These are phyloP conservation scores for Boletus rex-veris DNA, from an alignment of 768 basidiomycete species.

Conservation along the genomic window DNA sequence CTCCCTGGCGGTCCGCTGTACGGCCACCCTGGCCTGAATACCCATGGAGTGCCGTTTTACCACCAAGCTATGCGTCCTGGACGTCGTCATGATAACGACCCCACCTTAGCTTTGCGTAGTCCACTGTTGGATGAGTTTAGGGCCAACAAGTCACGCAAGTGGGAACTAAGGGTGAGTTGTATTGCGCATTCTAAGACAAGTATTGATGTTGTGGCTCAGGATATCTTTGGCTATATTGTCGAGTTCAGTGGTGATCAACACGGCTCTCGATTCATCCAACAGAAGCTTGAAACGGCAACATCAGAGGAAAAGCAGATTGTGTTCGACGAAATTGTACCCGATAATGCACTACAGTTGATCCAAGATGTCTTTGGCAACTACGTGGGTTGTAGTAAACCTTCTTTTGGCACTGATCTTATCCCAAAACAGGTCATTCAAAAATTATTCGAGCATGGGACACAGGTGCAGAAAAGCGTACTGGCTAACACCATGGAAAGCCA, in stretches of 20 bases:
- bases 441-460: slow-evolving; percentile 82
- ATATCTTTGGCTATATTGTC: slow-evolving; percentile 78
- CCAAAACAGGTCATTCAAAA: slow-evolving; percentile 81
- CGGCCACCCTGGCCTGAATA: slow-evolving; percentile 34
- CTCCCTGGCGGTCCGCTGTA: slow-evolving; percentile 45
- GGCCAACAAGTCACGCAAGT: slow-evolving; percentile 70
- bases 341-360: slow-evolving; percentile 70
- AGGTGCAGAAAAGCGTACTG: slow-evolving; percentile 66
- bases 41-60: slow-evolving; percentile 35
- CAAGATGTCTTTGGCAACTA: slow-evolving; percentile 97
- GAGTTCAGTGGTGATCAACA: slow-evolving; percentile 96
- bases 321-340: slow-evolving; percentile 85
- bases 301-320: slow-evolving; percentile 74
- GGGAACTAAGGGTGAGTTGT: slow-evolving; percentile 70
- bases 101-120: slow-evolving; percentile 51
- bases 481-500: slow-evolving; percentile 74
- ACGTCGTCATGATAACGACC: slow-evolving; percentile 44
- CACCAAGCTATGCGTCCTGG: slow-evolving; percentile 40
- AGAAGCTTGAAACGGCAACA: slow-evolving; percentile 73
- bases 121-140: slow-evolving; percentile 83
- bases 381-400: slow-evolving; percentile 41
- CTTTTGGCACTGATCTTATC: slow-evolving; percentile 5
- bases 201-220: slow-evolving; percentile 44
- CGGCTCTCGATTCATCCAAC: slow-evolving; percentile 97
- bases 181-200: not conserved